Evolutionary conservation across 1,139 yeast genomes (phyloP).

Genomic region (Yamadazyma triangularis): DNA sequence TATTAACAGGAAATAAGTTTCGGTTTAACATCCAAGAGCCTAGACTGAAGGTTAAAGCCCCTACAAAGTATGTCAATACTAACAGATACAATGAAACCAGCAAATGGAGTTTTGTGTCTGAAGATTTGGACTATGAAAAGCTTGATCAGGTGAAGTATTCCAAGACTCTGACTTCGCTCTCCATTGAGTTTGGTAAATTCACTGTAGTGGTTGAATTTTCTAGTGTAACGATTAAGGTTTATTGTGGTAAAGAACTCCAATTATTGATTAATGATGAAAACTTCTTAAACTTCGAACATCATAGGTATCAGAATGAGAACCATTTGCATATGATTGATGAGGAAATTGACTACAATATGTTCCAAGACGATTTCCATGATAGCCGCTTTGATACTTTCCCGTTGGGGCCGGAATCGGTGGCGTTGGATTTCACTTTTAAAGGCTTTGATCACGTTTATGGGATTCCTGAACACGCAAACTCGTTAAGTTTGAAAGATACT

Average conservation of each 20-base stretch:
- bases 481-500: constrained; percentile 70
- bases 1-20: constrained; percentile 51
- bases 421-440: constrained; percentile 64
- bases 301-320: constrained; percentile 42
- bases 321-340: constrained; percentile 42
- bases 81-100: constrained; percentile 43
- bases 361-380: constrained; percentile 58
- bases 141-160: background rate
- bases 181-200: constrained; percentile 12
- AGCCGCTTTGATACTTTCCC: constrained; percentile 57
- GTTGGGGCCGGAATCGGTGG: constrained; percentile 89
- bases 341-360: constrained; percentile 56
- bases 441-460: constrained; percentile 73
- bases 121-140: background rate
- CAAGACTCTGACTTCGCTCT: constrained; percentile 1
- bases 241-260: constrained; percentile 39
- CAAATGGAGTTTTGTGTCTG: background rate
- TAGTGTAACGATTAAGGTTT: constrained; percentile 49
- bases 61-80: constrained; percentile 19
- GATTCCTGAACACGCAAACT: constrained; percentile 92
- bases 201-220: constrained; percentile 10
- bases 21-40: constrained; percentile 65
- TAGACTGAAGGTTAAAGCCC: constrained; percentile 12
- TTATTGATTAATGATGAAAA: constrained; percentile 64
- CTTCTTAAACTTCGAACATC: constrained; percentile 76